These are phyloP conservation scores for Leptosphaerulina australis DNA, from an alignment of 2,329 filamentous ascomycete species.

Conservation along the genomic window DNA sequence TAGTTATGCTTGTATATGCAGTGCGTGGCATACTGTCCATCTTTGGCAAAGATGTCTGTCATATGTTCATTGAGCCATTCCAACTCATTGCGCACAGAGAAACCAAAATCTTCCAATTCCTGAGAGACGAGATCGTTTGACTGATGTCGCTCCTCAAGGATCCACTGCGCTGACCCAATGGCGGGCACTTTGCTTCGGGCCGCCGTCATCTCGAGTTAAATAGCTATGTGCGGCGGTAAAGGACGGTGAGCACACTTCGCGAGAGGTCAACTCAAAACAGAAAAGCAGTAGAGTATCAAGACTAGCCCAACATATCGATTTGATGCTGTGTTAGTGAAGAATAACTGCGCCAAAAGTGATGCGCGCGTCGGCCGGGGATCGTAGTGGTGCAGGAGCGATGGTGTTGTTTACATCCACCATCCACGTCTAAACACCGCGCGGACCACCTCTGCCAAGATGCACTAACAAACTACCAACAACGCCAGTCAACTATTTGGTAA, in stretches of 20 bases:
- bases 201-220: constrained; percentile 37
- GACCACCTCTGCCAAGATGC: not conserved
- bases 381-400: constrained; percentile 20
- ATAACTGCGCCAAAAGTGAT: constrained; percentile 17
- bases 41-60: constrained; percentile 87
- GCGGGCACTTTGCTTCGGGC: constrained; percentile 52
- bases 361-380: constrained; percentile 22
- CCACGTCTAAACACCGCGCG: constrained; percentile 9
- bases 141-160: constrained; percentile 80
- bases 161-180: constrained; percentile 84
- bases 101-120: constrained; percentile 92
- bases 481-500: not conserved
- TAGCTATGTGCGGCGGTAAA: constrained; percentile 9
- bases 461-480: not conserved
- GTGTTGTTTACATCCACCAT: constrained; percentile 16
- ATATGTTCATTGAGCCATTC: constrained; percentile 99
- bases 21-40: constrained; percentile 73
- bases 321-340: constrained; percentile 16
- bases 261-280: constrained; percentile 22
- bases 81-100: constrained; percentile 88
- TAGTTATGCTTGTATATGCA: constrained; percentile 5
- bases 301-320: constrained; percentile 32
- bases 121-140: constrained; percentile 75
- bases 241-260: constrained; percentile 33
- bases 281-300: constrained; percentile 3